Evolutionary conservation across 2,329 filamentous ascomycete species (phyloP).

Genomic region (Trichoderma brevicompactum): DNA sequence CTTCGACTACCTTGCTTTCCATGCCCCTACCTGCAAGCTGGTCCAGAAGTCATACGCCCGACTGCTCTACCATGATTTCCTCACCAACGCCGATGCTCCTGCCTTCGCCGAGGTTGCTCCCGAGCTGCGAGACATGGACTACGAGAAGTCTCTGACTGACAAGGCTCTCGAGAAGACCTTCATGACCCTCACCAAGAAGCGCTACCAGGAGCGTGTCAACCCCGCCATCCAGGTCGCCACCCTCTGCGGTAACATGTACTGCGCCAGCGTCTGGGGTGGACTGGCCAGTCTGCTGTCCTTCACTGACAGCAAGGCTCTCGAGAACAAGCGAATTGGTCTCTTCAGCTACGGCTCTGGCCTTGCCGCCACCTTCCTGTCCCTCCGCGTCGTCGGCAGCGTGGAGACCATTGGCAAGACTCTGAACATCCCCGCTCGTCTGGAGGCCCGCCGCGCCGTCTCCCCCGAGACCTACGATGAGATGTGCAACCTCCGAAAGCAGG

Average conservation of each 20-base stretch:
- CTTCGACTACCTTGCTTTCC: constrained; percentile 84
- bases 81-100: constrained; percentile 67
- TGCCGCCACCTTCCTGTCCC: constrained; percentile 71
- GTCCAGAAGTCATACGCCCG: constrained; percentile 85
- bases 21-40: constrained; percentile 84
- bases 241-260: constrained; percentile 73
- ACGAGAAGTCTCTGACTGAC: constrained; percentile 77
- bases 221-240: constrained; percentile 77
- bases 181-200: constrained; percentile 82
- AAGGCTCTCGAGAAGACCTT: constrained; percentile 87
- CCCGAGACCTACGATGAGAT: constrained; percentile 79
- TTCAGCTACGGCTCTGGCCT: constrained; percentile 83
- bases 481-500: constrained; percentile 80
- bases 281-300: constrained; percentile 71
- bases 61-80: constrained; percentile 84
- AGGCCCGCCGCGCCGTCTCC: constrained; percentile 65
- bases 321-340: constrained; percentile 73
- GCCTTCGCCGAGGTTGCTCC: constrained; percentile 75
- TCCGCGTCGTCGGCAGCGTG: constrained; percentile 73
- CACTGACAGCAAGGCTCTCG: constrained; percentile 63
- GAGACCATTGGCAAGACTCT: constrained; percentile 69
- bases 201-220: constrained; percentile 76
- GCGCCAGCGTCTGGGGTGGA: constrained; percentile 75
- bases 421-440: constrained; percentile 70
- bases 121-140: constrained; percentile 78